Evolutionary conservation across 176 grass and related monocot genomes (phyloP), one percentile per base, ranked within the genome.

Genomic region (Echinochloa phyllopogon): DNA sequence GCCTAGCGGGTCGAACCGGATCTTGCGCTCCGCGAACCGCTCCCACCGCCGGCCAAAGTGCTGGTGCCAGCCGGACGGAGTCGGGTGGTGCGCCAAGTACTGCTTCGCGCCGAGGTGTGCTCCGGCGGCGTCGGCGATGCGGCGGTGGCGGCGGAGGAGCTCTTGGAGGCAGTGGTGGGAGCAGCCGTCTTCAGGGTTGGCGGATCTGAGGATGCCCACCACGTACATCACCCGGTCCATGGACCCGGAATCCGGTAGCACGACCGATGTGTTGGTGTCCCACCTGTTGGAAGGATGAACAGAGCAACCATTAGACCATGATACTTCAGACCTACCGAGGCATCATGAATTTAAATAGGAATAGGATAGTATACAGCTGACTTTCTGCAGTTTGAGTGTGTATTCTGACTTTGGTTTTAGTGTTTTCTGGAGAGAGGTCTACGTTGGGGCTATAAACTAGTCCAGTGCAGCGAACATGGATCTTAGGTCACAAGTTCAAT

Each of bases 31-130:
- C 3, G 87, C 87, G 10, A 98, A 95, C 52, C 50, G 89, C 18
- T 91, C 87, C 93, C 87, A 98, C 3, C 63, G 60, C 17, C 1
- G 72, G 24, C 91, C 91, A 1, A 98, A 95, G 88, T 98, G 96
- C 1, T 29, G 27, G 1, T 18, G 83, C 96, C 96, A 98, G 38
- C 86, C 77, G 7, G 64, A 24, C 15, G 65, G 76, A 2, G 83
- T 77, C 12, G 89, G 79, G 25, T 98, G 89, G 81, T 92, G 86
- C 44, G 80, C 87, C 66, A 98, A 29, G 62, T 98, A 98, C 79
- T 94, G 96, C 47, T 95, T 95, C 3, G 89, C 84, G 10, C 89
- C 80, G 8, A 94, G 57, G 17, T 11, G 69, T 0, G 47, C 79
- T 0, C 72, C 85, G n/a, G 94, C 87, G 4, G 37, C 36, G 69